phyloP scores from a whole-genome alignment of 169 alveolate species.

The Theileria luwenshuni region DNA sequence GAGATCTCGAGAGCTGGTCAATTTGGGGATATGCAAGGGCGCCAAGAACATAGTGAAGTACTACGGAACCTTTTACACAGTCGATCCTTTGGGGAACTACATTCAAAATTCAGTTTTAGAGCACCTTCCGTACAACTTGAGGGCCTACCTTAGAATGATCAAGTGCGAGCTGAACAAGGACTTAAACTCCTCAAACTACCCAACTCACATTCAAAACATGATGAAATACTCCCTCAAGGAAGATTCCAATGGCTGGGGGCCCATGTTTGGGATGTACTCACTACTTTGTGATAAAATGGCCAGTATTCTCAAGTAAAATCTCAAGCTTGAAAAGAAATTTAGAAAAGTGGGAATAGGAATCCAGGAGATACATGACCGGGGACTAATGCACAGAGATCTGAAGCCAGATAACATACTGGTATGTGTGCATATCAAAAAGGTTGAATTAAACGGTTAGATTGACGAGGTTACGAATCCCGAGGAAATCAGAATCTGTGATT shows the following conservation, averaged over 20 bases:
- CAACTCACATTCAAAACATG: background rate
- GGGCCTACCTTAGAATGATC: slow-evolving; percentile 30
- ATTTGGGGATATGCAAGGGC: slow-evolving; percentile 61
- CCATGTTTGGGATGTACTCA: background rate
- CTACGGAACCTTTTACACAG: slow-evolving; percentile 55
- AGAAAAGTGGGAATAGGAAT: slow-evolving; percentile 73
- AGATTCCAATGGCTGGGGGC: background rate
- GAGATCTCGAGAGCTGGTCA: slow-evolving; percentile 57
- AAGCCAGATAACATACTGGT: slow-evolving; percentile 78
- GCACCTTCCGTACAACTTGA: slow-evolving; percentile 44
- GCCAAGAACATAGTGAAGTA: slow-evolving; percentile 53
- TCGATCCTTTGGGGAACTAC: slow-evolving; percentile 39
- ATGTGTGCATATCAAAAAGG: background rate
- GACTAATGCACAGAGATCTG: slow-evolving; percentile 74
- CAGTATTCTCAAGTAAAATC: slow-evolving; percentile 5
- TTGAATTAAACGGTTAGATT: slow-evolving; percentile 41
- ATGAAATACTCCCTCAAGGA: background rate
- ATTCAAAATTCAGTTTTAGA: slow-evolving; percentile 55
- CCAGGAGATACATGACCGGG: slow-evolving; percentile 65
- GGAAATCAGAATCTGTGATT: slow-evolving; percentile 72
- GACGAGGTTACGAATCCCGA: slow-evolving; percentile 56
- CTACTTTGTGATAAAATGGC: background rate
- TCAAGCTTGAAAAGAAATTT: too few species aligned
- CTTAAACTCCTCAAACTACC: slow-evolving; percentile 1
- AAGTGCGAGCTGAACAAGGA: slow-evolving; percentile 23